A percentile compares a stretch with the other conserved stretches of the same genome.
Conservation (phyloP, 257 asterid genomes). For the Solanum arcanum region DNA sequence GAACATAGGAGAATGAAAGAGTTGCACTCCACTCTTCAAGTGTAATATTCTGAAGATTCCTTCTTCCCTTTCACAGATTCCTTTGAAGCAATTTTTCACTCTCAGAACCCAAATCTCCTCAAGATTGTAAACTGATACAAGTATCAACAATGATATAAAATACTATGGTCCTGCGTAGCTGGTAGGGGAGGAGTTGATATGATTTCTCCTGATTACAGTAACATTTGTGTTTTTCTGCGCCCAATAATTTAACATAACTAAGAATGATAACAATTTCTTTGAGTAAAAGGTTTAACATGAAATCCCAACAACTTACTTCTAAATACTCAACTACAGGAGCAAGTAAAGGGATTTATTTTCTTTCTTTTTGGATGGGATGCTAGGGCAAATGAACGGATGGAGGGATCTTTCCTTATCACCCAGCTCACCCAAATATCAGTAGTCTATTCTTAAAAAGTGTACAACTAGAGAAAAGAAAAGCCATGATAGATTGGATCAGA, state of each 20-base stretch:
- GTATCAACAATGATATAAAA: not conserved
- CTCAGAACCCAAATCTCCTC: not conserved
- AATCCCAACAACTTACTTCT: not conserved
- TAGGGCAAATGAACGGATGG: not conserved
- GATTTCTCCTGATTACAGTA: not conserved
- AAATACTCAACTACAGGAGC: not conserved
- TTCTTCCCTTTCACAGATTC: not conserved
- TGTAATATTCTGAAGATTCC: not conserved
- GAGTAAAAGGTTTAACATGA: not conserved
- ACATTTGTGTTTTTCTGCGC: not conserved
- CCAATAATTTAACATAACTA: not conserved
- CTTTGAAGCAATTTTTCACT: not conserved
- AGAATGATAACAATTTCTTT: not conserved
- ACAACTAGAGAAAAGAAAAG: not conserved
- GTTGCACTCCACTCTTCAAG: not conserved
- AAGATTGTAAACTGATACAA: not conserved
- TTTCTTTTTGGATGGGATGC: not conserved
- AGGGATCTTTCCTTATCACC: not conserved
- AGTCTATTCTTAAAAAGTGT: not conserved
- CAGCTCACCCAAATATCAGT: not conserved
- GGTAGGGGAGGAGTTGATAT: not conserved
- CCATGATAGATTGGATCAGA: not conserved
- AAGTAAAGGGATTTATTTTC: not conserved
- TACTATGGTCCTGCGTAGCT: not conserved
- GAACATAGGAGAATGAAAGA: not conserved